Conservation (phyloP, 768 basidiomycete genomes). For the Calocera viscosa region DNA sequence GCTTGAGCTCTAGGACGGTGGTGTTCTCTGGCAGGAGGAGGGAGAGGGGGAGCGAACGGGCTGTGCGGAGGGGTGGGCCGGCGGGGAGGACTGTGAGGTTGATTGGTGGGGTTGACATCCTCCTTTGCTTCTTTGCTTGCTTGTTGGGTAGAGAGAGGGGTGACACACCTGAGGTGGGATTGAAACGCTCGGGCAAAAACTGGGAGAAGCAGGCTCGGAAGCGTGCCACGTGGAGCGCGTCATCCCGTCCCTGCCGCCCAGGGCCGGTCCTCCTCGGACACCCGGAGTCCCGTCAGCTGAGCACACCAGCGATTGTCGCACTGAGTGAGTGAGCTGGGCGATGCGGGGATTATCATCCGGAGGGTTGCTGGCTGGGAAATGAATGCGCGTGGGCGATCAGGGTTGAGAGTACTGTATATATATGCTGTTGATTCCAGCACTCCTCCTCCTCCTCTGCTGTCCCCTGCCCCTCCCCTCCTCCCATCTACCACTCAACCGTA, state of each 20-base stretch:
- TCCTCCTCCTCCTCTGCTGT: neutral
- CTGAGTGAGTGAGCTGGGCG: no score
- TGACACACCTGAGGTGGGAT: no score
- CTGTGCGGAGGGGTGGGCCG: neutral
- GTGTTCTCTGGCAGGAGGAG: constrained; percentile 22
- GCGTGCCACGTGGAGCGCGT: neutral
- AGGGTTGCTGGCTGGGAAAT: neutral
- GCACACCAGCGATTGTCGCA: no score
- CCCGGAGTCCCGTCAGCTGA: no score
- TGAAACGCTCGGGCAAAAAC: no score
- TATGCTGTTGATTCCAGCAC: no score
- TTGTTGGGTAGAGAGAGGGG: no score
- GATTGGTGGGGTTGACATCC: constrained; percentile 15
- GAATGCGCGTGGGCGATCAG: no score
- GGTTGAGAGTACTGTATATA: no score
- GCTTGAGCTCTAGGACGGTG: constrained; percentile 62
- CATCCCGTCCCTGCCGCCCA: neutral
- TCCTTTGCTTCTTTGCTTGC: no score
- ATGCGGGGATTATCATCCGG: neutral
- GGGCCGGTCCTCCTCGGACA: no score
- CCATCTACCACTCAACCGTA: neutral
- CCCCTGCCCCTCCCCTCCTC: neutral
- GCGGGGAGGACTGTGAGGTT: neutral
- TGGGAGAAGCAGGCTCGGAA: neutral
- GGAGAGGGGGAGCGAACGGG: constrained; percentile 11